Base-by-base conservation (phyloP, 164 flowering plant genomes). In the Stephania yunnanensis region DNA sequence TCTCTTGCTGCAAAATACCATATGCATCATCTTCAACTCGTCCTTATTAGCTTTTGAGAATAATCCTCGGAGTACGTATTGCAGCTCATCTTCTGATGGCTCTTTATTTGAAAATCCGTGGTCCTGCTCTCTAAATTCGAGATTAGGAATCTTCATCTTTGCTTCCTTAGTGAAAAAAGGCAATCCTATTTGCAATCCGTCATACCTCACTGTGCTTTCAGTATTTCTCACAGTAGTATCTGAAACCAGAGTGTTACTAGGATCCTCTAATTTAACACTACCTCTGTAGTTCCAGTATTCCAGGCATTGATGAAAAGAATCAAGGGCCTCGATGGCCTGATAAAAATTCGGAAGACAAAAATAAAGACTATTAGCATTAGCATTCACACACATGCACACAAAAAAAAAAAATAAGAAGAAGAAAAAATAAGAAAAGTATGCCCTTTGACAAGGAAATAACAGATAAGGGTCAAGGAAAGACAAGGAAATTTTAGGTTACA, bases 301-400 rank as follows among this genome's bases (percentile, higher is more conserved):
- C 69, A 73, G 20, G 78, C 88, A 88, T 55, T 76, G 85, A 65
- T 83, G 91, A 70, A 73, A 20, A n/a, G 89, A 87, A 81, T 93
- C 97, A n/a, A 89, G 90, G 55, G 90, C 87, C 76, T 93, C 94
- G 50, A 90, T 86, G 44, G 85, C 91, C 98, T 93, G 89, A 30
- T 20, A 70, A 19, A 10, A 69, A 36, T 63, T 22, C 10, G 61
- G 79, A 25, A 52, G 6, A 20, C 45, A 65, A 68, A 65, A 74
- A 25, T 9, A 10, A 30, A 48, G 46, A 15, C 8, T n/a, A 13
- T 7, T 11, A 42, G 42, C 42, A 30, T 58, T 58, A 58, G 17
- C 9, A 22, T 20, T 30, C 36, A n/a, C 9, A 5, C 20, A 31
- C 30, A 42, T 31, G 36, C 46, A 19, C 36, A 22, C 61, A 25